Conservation (phyloP, 345 rosid genomes). For the Populus ilicifolia region DNA sequence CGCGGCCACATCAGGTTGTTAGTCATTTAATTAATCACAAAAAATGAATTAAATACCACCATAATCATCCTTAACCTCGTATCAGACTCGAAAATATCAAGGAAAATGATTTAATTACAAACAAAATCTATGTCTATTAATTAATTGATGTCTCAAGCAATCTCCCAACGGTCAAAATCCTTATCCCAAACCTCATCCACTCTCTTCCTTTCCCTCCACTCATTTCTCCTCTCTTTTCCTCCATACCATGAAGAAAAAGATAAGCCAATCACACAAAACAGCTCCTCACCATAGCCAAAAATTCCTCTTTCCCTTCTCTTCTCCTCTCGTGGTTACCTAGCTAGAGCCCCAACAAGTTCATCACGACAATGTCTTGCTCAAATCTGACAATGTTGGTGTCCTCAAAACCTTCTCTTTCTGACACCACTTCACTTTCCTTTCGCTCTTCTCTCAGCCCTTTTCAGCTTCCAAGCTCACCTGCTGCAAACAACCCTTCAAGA, state of each 20-base stretch:
- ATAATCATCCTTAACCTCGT: neutral
- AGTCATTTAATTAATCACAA: neutral
- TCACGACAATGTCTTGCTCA: constrained; percentile 59
- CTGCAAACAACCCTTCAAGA: constrained; percentile 36
- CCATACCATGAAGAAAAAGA: constrained; percentile 27
- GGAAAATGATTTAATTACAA: neutral
- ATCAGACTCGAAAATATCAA: neutral
- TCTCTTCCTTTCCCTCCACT: constrained; percentile 47
- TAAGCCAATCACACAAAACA: constrained; percentile 24
- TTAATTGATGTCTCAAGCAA: constrained; percentile 23
- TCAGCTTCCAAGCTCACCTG: constrained; percentile 45
- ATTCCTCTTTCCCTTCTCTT: constrained; percentile 4
- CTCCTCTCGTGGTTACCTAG: constrained; percentile 10
- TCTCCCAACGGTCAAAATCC: constrained; percentile 50
- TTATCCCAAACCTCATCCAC: constrained; percentile 72
- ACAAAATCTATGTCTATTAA: neutral
- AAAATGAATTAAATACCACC: neutral
- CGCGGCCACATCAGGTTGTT: constrained; percentile 32
- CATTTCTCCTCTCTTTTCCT: constrained; percentile 36
- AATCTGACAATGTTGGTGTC: constrained; percentile 79
- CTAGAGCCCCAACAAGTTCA: constrained; percentile 5
- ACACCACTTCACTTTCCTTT: constrained; percentile 67
- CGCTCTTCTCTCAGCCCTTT: constrained; percentile 59
- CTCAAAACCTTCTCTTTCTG: constrained; percentile 70
- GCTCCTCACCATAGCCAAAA: neutral